phyloP scores from a whole-genome alignment of 2,329 filamentous ascomycete genomes.

The Stachybotrys chlorohalonatus region DNA sequence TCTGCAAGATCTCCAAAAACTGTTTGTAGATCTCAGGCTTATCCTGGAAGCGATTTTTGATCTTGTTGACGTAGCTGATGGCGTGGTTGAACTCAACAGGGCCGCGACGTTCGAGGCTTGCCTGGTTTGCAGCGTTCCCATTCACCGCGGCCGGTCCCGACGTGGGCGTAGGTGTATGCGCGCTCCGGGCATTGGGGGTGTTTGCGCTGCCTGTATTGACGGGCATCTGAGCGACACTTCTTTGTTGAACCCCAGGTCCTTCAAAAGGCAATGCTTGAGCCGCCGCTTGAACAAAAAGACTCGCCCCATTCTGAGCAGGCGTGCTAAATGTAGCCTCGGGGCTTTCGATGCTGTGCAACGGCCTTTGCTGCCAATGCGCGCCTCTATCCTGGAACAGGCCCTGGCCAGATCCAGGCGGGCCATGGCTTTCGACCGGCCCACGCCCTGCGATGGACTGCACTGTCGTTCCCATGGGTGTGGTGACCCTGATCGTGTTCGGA shows the following conservation, averaged over 20 bases:
- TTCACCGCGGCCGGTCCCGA: slow-evolving; percentile 51
- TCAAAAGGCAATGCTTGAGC: slow-evolving; percentile 24
- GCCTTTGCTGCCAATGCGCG: slow-evolving; percentile 48
- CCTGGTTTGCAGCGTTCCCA: slow-evolving; percentile 48
- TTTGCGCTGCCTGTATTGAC: slow-evolving; percentile 25
- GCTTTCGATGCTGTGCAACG: slow-evolving; percentile 52
- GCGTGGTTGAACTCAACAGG: slow-evolving; percentile 99
- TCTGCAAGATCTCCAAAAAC: slow-evolving; percentile 95
- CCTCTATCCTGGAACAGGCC: slow-evolving; percentile 38
- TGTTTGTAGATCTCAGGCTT: slow-evolving; percentile 99
- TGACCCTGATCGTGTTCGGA: slow-evolving; percentile 92
- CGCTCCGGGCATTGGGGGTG: slow-evolving; percentile 39
- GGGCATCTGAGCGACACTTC: slow-evolving; percentile 18
- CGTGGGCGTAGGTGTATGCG: slow-evolving; percentile 51
- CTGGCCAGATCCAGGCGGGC: slow-evolving; percentile 26
- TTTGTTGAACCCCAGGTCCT: slow-evolving; percentile 17
- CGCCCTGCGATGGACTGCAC: slow-evolving; percentile 71
- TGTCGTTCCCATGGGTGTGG: slow-evolving; percentile 95
- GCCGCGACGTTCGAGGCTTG: slow-evolving; percentile 72
- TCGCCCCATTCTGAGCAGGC: slow-evolving; percentile 41
- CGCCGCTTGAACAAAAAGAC: slow-evolving; percentile 35
- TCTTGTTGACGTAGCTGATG: slow-evolving; percentile 99
- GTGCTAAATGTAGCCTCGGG: slow-evolving; percentile 54
- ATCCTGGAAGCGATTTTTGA: slow-evolving; percentile 97
- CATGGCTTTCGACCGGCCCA: slow-evolving; percentile 35